Base-by-base conservation (phyloP, 2,329 filamentous ascomycete genomes). In the Ophiobolus disseminans region DNA sequence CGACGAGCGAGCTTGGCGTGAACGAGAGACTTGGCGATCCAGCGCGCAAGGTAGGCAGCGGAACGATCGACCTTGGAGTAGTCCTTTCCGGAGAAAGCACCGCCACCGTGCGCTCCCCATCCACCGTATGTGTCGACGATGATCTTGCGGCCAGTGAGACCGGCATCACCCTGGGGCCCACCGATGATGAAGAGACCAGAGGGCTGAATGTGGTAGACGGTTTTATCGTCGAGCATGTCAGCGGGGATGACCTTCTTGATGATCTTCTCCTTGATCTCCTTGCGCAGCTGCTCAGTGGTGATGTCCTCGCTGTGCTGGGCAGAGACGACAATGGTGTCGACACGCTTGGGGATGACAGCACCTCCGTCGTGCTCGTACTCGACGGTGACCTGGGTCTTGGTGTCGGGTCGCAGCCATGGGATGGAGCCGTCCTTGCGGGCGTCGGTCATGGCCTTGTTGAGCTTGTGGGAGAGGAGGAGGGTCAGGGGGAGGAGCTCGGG, bases 41-140 rank as follows among this genome's bases (percentile, higher is more conserved):
- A 99, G 76, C 94, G 91, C 66, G 85, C 92, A 66, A 97, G 87
- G 82, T 99, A 99, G 73, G 94, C 94, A 63, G 94, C 94, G 44
- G 94, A 97, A 70, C 94, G 90, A 76, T 99, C 94, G 79, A 99
- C 94, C 86, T 99, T 99, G 85, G 91, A 97, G 87, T 97, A 99
- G 79, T 99, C 94, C 88, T 99, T 99, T 73, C 94, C 94, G 71
- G 94, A 97, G 89, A 99, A 99, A 78, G 94, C 94, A 88, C 94
- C 94, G 84, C 94, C 94, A 84, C 94, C 94, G 85, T 99, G 94
- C 69, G 94, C 94, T 82, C 94, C 94, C 94, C 94, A 97, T 72
- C 94, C 94, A 83, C 94, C 94, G 82, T 99, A 99, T 77, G 94
- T 97, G 82, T 99, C 94, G 76, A 99, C 94, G 64, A 97, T 89